Evolutionary conservation across 805 yeast genomes (phyloP).

Genomic region (Ogataea minuta): DNA sequence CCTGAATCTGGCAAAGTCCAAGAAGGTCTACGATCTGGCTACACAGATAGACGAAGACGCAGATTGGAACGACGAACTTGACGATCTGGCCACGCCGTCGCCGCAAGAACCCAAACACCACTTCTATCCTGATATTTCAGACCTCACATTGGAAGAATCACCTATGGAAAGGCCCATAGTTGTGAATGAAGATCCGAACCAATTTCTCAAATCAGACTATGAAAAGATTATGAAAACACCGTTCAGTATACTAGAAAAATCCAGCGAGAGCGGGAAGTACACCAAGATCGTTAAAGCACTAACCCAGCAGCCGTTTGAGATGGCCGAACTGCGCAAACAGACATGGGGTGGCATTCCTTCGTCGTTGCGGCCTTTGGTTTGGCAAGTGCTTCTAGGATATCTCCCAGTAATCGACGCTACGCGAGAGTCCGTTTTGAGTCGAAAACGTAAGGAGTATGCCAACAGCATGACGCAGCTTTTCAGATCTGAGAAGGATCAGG

Average conservation of each 20-base stretch:
- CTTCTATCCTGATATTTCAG: slow-evolving; percentile 24
- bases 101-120: slow-evolving; percentile 12
- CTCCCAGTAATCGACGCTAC: slow-evolving; percentile 82
- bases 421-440: slow-evolving; percentile 61
- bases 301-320: slow-evolving; percentile 53
- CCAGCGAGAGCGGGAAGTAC: slow-evolving; percentile 53
- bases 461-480: slow-evolving; percentile 73
- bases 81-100: slow-evolving; percentile 40
- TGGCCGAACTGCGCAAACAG: slow-evolving; percentile 67
- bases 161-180: slow-evolving; percentile 1
- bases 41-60: slow-evolving; percentile 68
- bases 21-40: slow-evolving; percentile 12
- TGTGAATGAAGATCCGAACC: slow-evolving; percentile 13
- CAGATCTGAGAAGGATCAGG: slow-evolving; percentile 58
- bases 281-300: slow-evolving; percentile 65
- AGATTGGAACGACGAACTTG: slow-evolving; percentile 83
- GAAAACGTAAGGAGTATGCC: slow-evolving; percentile 82
- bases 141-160: slow-evolving; percentile 11
- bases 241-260: slow-evolving; percentile 34
- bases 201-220: slow-evolving; percentile 31
- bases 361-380: slow-evolving; percentile 73
- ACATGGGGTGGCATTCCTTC: slow-evolving; percentile 95
- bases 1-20: slow-evolving; percentile 17
- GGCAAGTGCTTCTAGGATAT: slow-evolving; percentile 91
- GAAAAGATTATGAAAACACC: slow-evolving; percentile 44